Base-by-base conservation (phyloP, 495 filamentous ascomycete species). In the Podospora didyma region DNA sequence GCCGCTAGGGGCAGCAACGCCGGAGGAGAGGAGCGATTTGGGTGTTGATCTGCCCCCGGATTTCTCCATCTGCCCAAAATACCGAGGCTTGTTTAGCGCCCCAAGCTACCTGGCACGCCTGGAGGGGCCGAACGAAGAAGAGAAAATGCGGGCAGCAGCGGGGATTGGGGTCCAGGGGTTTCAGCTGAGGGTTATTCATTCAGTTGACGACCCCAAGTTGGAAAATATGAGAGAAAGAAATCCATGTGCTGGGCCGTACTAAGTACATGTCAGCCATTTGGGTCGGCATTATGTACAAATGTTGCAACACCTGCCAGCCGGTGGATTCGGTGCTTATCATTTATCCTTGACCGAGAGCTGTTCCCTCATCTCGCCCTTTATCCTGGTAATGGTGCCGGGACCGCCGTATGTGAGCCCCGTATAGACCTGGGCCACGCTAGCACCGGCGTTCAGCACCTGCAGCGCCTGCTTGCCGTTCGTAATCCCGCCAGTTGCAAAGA, bases 401-500 rank as follows among this genome's bases (percentile, higher is more conserved):
- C 93, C 94, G 3, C 88, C 88, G 65, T 95, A 98, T 7, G 90
- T 86, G 63, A 95, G 70, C 9, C 86, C 73, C 2, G 87, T 89
- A 63, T 90, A 94, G 44, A 94, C 81, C 87, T 91, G 90, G 1
- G 89, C 90, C 0, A 96, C 84, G 52, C 85, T 90, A 0, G 94
- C 93, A 10, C 94, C 94, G 0, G 91, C 89, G 57, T 92, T 84
- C 35, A 96, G 75, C 0, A 88, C 82, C 71, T 87, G 80, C 4
- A 87, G 75, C 6, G 90, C 94, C 73, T 96, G 86, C 49, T 83
- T 77, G 10, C 93, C 94, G 59, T 82, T 92, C 5, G 85, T 90
- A 59, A 98, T 94, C 9, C 94, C 94, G 1, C 93, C 93, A 0
- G 86, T 90, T 12, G 92, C 92, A 69, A 97, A 97, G 46, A 98